Base-by-base conservation (phyloP, 1,139 yeast species). In the Scheffersomyces parashehatae region DNA sequence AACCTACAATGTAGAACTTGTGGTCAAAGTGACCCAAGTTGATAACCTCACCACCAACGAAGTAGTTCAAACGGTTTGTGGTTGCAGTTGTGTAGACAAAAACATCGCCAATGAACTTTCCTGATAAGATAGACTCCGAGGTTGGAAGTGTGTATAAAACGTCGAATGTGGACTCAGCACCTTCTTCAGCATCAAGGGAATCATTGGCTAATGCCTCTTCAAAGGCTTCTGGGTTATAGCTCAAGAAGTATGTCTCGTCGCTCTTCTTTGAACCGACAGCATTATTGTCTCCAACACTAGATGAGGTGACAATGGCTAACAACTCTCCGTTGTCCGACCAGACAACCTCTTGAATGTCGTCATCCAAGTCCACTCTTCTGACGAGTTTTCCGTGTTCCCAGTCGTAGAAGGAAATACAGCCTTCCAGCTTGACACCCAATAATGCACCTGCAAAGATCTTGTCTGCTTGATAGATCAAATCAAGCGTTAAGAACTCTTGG, bases 71-170 rank as follows among this genome's bases (percentile, higher is more conserved):
- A 65, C 98, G 82, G 67, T 90, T 89, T 30, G 96, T 81, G 16
- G 84, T 58, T 1, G 96, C 85, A 14, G 79, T 74, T 12, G 98
- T 89, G 72, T 86, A 93, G 44, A 93, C 82, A 63, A 91, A 91
- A 36, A 95, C 97, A 70, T 93, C 98, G 53, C 99, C 99, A 57
- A 91, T 89, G 88, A 97, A 93, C 64, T 85, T 85, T 58, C 97
- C 97, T 15, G 96, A 85, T 49, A 88, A 81, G 35, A 93, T 82
- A 28, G 85, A 70, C 61, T 93, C 99, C 5, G 75, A 59, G 12
- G 77, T 70, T 44, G 83, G 81, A 49, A 90, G 79, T 50, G 95
- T 96, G 59, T 83, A 81, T 46, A 88, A 73, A 28, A 91, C 95
- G 49, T 88, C 95, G 64, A 95, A 89, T 9, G 95, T 81, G 36